Evolutionary conservation across 2,329 filamentous ascomycete genomes (phyloP).

Genomic region (Coniochaeta ligniaria): DNA sequence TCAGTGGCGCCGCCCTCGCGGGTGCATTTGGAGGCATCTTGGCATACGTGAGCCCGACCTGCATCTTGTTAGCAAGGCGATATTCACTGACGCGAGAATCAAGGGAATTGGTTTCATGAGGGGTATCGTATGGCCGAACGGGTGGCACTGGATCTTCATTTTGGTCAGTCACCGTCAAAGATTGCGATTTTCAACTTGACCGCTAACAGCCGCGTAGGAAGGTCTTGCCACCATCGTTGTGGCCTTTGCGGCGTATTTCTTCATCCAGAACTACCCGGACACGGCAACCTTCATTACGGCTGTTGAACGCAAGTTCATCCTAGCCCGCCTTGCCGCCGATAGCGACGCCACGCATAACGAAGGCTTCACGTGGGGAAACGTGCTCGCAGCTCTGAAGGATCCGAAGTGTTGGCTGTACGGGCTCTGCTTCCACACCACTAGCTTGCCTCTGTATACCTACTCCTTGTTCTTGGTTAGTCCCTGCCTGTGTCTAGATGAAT

Average conservation of each 20-base stretch:
- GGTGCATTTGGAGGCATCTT: conserved; percentile 51
- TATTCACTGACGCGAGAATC: background rate
- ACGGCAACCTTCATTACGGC: conserved; percentile 50
- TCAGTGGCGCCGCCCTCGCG: conserved; percentile 45
- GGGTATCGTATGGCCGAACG: conserved; percentile 39
- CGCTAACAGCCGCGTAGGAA: conserved; percentile 29
- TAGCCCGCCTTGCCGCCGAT: conserved; percentile 57
- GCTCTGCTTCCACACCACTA: conserved; percentile 65
- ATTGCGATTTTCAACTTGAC: conserved; percentile 22
- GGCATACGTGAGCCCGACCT: conserved; percentile 35
- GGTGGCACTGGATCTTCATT: conserved; percentile 56
- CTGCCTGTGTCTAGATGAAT: background rate
- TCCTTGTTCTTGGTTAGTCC: conserved; percentile 43
- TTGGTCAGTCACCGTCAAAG: conserved; percentile 29
- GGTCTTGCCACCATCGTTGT: conserved; percentile 48
- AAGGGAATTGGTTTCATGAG: conserved; percentile 47
- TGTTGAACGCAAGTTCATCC: conserved; percentile 49
- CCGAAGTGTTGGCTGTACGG: conserved; percentile 69
- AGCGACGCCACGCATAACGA: conserved; percentile 65
- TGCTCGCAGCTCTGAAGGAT: conserved; percentile 56
- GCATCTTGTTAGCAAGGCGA: background rate
- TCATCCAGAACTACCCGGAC: conserved; percentile 60
- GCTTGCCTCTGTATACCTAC: conserved; percentile 51
- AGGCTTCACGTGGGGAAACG: conserved; percentile 60
- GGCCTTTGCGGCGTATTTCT: conserved; percentile 42